phyloP scores from a whole-genome alignment of 2,329 filamentous ascomycete species.

The Whalleya microplaca region DNA sequence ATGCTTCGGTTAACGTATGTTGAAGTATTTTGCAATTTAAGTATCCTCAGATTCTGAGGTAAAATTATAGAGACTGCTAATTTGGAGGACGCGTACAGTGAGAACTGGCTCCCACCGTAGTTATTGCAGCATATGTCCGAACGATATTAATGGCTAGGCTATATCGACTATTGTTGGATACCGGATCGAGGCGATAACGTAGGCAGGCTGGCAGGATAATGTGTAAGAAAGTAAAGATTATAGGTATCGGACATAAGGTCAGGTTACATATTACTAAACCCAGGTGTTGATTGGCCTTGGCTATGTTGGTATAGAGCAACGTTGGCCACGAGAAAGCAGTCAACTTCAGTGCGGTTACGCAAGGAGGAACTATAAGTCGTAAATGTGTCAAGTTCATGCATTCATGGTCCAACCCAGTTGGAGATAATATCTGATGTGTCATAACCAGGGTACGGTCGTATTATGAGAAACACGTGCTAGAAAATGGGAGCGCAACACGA shows the following conservation, averaged over 20 bases:
- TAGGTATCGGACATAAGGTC: background rate
- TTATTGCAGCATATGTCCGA: background rate
- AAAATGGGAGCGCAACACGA: background rate
- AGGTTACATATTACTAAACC: background rate
- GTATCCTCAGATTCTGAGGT: background rate
- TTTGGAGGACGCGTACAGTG: background rate
- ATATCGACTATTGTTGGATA: no score
- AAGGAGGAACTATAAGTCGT: background rate
- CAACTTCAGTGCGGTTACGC: background rate
- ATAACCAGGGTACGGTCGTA: background rate
- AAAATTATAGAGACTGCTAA: background rate
- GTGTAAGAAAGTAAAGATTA: background rate
- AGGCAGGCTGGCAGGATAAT: background rate
- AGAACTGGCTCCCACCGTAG: background rate
- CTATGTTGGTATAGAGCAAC: background rate
- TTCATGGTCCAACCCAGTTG: background rate
- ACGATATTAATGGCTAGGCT: background rate
- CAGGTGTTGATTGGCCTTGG: background rate
- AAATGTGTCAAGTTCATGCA: background rate
- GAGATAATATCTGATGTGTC: background rate
- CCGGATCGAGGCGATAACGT: background rate
- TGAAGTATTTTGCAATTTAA: background rate
- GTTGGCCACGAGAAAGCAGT: background rate
- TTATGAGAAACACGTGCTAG: background rate
- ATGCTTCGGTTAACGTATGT: background rate